Conservation (phyloP, 495 filamentous ascomycete genomes). For the Tuber magnatum region DNA sequence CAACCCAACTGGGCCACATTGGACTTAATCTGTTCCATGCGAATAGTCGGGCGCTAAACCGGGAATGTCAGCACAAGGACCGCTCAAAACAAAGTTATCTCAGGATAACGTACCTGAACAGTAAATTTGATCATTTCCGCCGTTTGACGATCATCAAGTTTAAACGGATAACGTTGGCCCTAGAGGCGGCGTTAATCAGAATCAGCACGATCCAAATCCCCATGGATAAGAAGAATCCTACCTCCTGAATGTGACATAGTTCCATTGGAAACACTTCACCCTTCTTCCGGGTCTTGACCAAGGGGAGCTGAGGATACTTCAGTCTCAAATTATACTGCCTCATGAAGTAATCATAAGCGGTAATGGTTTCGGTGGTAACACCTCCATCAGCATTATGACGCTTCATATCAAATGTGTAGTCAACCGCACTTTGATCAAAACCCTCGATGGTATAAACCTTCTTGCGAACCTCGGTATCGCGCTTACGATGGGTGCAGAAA, state of each 20-base stretch:
- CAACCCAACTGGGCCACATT: slow-evolving; percentile 60
- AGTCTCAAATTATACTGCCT: slow-evolving; percentile 57
- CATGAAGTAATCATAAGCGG: slow-evolving; percentile 60
- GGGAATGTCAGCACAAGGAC: slow-evolving; percentile 76
- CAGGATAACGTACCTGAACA: slow-evolving; percentile 41
- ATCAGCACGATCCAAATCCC: slow-evolving; percentile 6
- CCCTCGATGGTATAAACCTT: slow-evolving; percentile 58
- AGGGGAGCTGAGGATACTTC: slow-evolving; percentile 52
- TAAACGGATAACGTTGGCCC: slow-evolving; percentile 72
- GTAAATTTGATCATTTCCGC: slow-evolving; percentile 83
- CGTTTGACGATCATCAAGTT: slow-evolving; percentile 63
- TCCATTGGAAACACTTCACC: slow-evolving; percentile 72
- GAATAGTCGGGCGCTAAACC: slow-evolving; percentile 54
- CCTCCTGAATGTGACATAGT: slow-evolving; percentile 50
- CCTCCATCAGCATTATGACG: slow-evolving; percentile 46
- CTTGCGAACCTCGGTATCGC: slow-evolving; percentile 27
- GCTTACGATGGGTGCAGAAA: slow-evolving; percentile 51
- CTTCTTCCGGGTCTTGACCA: slow-evolving; percentile 62
- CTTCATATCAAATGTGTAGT: slow-evolving; percentile 53
- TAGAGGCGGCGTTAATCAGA: slow-evolving; percentile 26
- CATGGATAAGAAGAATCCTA: slow-evolving; percentile 5
- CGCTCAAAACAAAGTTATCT: slow-evolving; percentile 43
- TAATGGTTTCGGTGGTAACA: slow-evolving; percentile 42
- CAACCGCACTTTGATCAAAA: slow-evolving; percentile 52
- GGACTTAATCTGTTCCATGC: slow-evolving; percentile 55